Percentiles rank a stretch among this genome's conserved stretches.
These are phyloP conservation scores for Sporothrix inflata DNA, from an alignment of 2,329 filamentous ascomycete genomes.

Conservation along the genomic window DNA sequence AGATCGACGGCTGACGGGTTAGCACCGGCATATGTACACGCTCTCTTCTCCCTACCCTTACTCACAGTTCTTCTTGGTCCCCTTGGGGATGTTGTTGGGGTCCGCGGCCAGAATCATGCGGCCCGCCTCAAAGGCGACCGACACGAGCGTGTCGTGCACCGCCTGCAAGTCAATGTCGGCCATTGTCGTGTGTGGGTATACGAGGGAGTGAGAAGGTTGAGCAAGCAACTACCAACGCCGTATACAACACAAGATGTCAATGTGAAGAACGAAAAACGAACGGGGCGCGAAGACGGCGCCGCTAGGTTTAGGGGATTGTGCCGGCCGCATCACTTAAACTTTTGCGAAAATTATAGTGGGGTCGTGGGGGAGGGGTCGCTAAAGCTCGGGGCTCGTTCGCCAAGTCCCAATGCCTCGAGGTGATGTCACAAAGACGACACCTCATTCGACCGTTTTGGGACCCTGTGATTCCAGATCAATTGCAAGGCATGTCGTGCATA, in stretches of 20 bases:
- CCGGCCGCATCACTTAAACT: neutral
- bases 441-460: neutral
- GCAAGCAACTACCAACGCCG: neutral
- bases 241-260: neutral
- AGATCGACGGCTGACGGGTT: constrained; percentile 62
- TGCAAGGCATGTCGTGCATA: neutral
- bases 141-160: constrained; percentile 63
- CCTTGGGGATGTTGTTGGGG: constrained; percentile 59
- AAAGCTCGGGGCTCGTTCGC: neutral
- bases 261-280: neutral
- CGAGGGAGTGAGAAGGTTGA: too few relatives aligned
- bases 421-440: constrained; percentile 30
- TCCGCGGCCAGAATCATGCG: constrained; percentile 65
- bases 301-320: neutral
- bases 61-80: constrained; percentile 67
- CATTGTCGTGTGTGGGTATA: constrained; percentile 45
- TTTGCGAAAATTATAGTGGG: constrained; percentile 25
- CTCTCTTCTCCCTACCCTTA: neutral
- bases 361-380: constrained; percentile 30
- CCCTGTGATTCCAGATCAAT: neutral
- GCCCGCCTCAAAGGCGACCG: constrained; percentile 66
- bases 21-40: neutral
- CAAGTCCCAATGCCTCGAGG: neutral
- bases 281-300: neutral
- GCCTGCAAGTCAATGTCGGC: constrained; percentile 61